Percentiles rank a stretch among this genome's conserved stretches.
Evolutionary conservation across 2,329 filamentous ascomycete genomes (phyloP).

Genomic region (Tolypocladium ovalisporum): DNA sequence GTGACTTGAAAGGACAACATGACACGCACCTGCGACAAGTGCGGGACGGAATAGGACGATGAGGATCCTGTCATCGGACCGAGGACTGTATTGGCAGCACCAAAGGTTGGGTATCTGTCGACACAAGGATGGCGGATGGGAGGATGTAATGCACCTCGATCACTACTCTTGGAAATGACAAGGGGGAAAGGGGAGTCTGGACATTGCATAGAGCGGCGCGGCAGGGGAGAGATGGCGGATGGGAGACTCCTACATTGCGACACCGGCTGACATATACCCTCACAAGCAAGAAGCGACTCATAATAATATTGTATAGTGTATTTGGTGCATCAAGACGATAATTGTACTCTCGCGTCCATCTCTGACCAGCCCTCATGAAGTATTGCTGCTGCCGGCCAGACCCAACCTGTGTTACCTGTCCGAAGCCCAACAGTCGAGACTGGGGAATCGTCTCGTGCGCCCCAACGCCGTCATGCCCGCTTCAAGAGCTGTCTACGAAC

Average conservation of each 20-base stretch:
- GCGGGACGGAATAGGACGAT: background rate
- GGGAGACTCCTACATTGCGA: background rate
- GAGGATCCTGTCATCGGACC: background rate
- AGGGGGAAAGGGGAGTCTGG: background rate
- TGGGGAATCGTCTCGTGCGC: background rate
- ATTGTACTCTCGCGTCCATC: background rate
- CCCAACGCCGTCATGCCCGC: background rate
- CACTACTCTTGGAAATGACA: background rate
- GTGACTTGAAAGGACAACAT: slow-evolving; percentile 3
- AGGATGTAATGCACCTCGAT: background rate
- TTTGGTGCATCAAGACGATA: background rate
- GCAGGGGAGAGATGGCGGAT: background rate
- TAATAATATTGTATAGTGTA: background rate
- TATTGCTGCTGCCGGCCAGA: background rate
- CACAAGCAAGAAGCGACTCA: background rate
- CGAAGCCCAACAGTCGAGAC: background rate
- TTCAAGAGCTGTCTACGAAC: background rate
- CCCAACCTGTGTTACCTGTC: background rate
- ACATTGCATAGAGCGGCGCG: background rate
- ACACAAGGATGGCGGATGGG: background rate
- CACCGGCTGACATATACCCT: background rate
- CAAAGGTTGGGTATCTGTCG: background rate
- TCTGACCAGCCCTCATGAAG: background rate
- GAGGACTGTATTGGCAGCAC: background rate
- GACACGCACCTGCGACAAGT: slow-evolving; percentile 5